These are phyloP conservation scores for Purpureocillium takamizusanense DNA, from an alignment of 2,329 filamentous ascomycete genomes.

Conservation along the genomic window DNA sequence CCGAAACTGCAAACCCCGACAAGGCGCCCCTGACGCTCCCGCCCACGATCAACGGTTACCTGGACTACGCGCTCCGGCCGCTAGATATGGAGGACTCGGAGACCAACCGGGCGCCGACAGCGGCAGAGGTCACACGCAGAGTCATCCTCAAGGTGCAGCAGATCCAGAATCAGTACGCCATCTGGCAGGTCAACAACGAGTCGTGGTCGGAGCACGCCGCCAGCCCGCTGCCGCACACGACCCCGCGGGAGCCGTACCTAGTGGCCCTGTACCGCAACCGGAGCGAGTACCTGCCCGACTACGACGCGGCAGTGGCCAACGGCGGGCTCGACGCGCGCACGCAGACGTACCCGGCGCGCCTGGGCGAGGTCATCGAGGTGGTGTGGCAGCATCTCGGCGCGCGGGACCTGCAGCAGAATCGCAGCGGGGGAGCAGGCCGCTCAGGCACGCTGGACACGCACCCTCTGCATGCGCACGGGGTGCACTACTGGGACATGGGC, in stretches of 20 bases:
- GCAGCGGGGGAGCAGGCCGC: slow-evolving; percentile 6
- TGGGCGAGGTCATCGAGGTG: slow-evolving; percentile 48
- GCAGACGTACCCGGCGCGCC: slow-evolving; percentile 38
- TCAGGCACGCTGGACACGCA: slow-evolving; percentile 7
- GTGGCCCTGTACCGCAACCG: not conserved
- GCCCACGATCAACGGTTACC: slow-evolving; percentile 24
- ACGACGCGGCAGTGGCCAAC: slow-evolving; percentile 37
- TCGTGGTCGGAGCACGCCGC: slow-evolving; percentile 6
- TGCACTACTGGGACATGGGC: slow-evolving; percentile 9
- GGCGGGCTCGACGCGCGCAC: slow-evolving; percentile 43
- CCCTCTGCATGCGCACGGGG: slow-evolving; percentile 10
- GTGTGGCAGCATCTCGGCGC: slow-evolving; percentile 32
- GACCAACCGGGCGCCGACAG: slow-evolving; percentile 20
- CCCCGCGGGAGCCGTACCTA: not conserved
- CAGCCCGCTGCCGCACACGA: no score
- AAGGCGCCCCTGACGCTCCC: slow-evolving; percentile 20
- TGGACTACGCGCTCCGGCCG: slow-evolving; percentile 36
- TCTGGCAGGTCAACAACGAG: slow-evolving; percentile 8
- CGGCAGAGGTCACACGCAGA: slow-evolving; percentile 36
- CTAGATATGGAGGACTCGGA: slow-evolving; percentile 10
- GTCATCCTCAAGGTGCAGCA: slow-evolving; percentile 23
- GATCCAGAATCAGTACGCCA: slow-evolving; percentile 1
- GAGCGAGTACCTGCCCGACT: slow-evolving; percentile 29
- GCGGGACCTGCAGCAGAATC: slow-evolving; percentile 18
- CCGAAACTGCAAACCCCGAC: not conserved